Evolutionary conservation across 306 rosid genomes (phyloP).

Genomic region (Cicer bijugum): DNA sequence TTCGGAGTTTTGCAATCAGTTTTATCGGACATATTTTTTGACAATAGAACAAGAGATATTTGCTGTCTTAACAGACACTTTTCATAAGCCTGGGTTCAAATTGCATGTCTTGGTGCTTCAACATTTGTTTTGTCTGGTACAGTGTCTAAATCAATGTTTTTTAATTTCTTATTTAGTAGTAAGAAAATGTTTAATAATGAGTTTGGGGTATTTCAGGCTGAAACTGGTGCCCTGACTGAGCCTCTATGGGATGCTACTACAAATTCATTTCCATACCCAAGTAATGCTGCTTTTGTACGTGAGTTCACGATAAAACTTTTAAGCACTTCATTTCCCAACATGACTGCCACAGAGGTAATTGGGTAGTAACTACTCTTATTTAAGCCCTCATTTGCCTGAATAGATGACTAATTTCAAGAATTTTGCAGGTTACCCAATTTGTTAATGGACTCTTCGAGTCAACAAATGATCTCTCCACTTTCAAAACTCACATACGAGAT

Average conservation of each 20-base stretch:
- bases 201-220: conserved; percentile 59
- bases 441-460: conserved; percentile 87
- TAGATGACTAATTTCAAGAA: conserved; percentile 36
- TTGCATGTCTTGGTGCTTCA: conserved; percentile 95
- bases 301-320: conserved; percentile 89
- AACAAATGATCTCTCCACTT: conserved; percentile 52
- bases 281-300: conserved; percentile 74
- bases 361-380: conserved; percentile 6
- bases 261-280: conserved; percentile 70
- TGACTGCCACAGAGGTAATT: conserved; percentile 85
- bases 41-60: conserved; percentile 92
- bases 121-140: conserved; percentile 89
- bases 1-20: conserved; percentile 92
- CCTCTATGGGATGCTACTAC: conserved; percentile 85
- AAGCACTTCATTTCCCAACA: conserved; percentile 92
- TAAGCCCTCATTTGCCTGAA: neutral
- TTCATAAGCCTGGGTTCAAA: conserved; percentile 98
- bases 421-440: conserved; percentile 82
- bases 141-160: conserved; percentile 15
- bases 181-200: conserved; percentile 5
- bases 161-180: neutral
- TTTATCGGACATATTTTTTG: conserved; percentile 74
- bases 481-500: conserved; percentile 80
- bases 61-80: conserved; percentile 94
- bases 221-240: conserved; percentile 79